Evolutionary conservation across 306 rosid species (phyloP).

Genomic region (Acacia crassicarpa): DNA sequence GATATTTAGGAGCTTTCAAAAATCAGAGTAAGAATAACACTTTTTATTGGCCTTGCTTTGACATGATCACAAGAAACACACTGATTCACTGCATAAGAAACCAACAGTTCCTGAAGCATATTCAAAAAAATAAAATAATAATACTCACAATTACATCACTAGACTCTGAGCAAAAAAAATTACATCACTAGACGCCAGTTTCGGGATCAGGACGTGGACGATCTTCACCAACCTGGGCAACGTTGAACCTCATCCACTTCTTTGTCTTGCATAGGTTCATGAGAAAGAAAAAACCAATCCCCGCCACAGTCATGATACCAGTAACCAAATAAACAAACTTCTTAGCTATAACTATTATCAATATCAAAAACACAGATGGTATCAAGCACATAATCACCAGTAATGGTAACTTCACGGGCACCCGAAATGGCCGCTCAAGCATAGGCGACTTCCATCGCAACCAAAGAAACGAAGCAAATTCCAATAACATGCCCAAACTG

Average conservation of each 20-base stretch:
- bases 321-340: constrained; percentile 33
- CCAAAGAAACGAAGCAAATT: constrained; percentile 59
- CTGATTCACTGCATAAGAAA: not conserved
- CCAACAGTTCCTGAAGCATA: not conserved
- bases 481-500: constrained; percentile 62
- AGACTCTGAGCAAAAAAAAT: no score
- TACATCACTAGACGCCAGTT: not conserved
- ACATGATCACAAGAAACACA: no score
- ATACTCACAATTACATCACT: not conserved
- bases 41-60: not conserved
- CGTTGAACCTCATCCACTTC: constrained; percentile 26
- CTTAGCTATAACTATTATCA: constrained; percentile 44
- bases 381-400: constrained; percentile 48
- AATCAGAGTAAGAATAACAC: not conserved
- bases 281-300: constrained; percentile 44
- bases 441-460: constrained; percentile 50
- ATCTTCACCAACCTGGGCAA: not conserved
- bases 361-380: constrained; percentile 52
- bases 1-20: no score
- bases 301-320: constrained; percentile 47
- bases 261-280: constrained; percentile 38
- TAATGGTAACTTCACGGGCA: constrained; percentile 48
- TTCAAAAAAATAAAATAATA: no score
- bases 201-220: not conserved
- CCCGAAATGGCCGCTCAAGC: constrained; percentile 41